phyloP scores from a whole-genome alignment of 805 yeast genomes.

The Cyberlindnera bimundalis region DNA sequence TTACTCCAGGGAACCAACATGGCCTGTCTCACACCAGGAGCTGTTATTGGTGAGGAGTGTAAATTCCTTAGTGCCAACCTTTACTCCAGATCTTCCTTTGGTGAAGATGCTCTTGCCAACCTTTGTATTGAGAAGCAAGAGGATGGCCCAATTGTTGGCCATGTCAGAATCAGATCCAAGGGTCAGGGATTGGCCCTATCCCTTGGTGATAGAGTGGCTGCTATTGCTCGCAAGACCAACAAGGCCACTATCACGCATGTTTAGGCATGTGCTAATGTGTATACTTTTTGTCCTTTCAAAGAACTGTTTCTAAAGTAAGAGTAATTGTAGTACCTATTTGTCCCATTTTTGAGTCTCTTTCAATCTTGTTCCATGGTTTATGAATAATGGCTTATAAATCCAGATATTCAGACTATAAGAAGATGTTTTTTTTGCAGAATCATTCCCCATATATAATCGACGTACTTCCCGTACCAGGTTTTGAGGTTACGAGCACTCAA shows the following conservation, averaged over 20 bases:
- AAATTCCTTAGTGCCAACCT: conserved; percentile 91
- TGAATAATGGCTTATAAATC: no score
- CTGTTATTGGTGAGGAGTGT: conserved; percentile 84
- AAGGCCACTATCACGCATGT: conserved; percentile 33
- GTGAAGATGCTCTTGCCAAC: conserved; percentile 97
- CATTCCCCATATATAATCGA: no score
- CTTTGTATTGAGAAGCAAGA: conserved; percentile 83
- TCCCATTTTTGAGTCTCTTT: not conserved
- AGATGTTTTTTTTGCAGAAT: no score
- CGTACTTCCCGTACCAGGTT: no score
- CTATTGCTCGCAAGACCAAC: conserved; percentile 61
- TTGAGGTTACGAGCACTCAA: no score
- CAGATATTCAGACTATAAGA: no score
- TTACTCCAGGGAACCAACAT: conserved; percentile 84
- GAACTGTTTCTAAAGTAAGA: not conserved
- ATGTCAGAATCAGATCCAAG: conserved; percentile 93
- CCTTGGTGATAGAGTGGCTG: conserved; percentile 90
- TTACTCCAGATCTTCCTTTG: conserved; percentile 89
- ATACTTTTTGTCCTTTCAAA: not conserved
- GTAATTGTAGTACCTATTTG: no score
- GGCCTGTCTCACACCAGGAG: conserved; percentile 91
- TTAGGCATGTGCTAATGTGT: conserved; percentile 11
- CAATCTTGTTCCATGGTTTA: no score
- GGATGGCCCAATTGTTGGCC: conserved; percentile 80
- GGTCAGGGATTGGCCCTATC: conserved; percentile 97